A percentile compares a stretch with the other conserved stretches of the same genome.
Evolutionary conservation across 345 rosid genomes (phyloP).

Genomic region (Moricandia moricandioides): DNA sequence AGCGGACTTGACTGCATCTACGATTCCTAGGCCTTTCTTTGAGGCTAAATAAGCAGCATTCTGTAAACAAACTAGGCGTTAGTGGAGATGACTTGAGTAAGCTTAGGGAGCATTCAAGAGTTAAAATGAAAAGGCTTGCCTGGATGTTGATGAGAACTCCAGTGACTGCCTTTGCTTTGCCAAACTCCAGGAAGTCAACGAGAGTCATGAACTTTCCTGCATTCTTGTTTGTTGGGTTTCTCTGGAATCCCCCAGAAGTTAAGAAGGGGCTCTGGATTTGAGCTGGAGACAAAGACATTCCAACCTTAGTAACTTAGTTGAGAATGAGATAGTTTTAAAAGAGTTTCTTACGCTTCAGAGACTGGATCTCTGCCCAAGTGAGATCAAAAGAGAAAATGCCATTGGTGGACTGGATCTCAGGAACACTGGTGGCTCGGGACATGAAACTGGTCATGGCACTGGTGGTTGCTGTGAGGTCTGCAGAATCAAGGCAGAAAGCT

Average conservation of each 20-base stretch:
- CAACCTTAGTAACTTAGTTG: background rate
- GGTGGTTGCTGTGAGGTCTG: constrained; percentile 58
- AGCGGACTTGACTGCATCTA: constrained; percentile 49
- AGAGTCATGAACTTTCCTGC: constrained; percentile 65
- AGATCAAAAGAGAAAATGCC: constrained; percentile 92
- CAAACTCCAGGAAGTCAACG: constrained; percentile 60
- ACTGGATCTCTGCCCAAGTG: constrained; percentile 80
- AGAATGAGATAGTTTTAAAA: background rate
- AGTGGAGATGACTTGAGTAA: background rate
- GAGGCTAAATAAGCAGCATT: constrained; percentile 86
- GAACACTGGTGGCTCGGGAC: constrained; percentile 48
- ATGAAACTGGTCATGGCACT: constrained; percentile 57
- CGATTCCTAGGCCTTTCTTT: constrained; percentile 63
- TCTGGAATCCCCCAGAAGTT: constrained; percentile 28
- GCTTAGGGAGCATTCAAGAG: background rate
- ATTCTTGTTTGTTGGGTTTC: constrained; percentile 70
- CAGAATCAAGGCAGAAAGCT: constrained; percentile 66
- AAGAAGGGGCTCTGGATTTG: constrained; percentile 61
- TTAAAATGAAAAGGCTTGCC: constrained; percentile 36
- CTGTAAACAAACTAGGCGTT: constrained; percentile 37
- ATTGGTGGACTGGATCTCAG: constrained; percentile 58
- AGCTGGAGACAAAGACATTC: constrained; percentile 50
- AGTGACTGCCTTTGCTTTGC: constrained; percentile 64
- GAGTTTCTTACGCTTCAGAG: constrained; percentile 56
- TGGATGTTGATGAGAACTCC: constrained; percentile 73